Percentiles rank a stretch among this genome's conserved stretches.
These are phyloP conservation scores for Erysimum pusillum DNA, from an alignment of 441 rosid genomes.

Conservation along the genomic window DNA sequence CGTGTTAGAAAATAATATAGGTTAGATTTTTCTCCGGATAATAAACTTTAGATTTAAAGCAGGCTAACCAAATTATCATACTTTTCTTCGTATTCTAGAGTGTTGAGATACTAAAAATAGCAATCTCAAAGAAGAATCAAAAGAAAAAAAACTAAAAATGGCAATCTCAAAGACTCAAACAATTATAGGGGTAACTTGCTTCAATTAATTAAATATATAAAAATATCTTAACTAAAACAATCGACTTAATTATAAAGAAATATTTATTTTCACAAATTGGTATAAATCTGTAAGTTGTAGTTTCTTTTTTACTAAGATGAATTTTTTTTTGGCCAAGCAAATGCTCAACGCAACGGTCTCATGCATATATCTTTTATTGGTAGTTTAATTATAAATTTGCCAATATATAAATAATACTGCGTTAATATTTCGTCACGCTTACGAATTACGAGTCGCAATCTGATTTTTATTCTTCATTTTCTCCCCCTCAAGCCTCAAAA, in stretches of 20 bases:
- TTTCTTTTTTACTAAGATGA: not conserved
- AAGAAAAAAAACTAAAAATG: too few relatives aligned
- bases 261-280: not conserved
- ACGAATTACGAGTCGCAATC: conserved; percentile 47
- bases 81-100: conserved; percentile 23
- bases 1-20: conserved; percentile 8
- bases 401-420: conserved; percentile 41
- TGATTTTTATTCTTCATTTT: not conserved
- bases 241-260: not conserved
- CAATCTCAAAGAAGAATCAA: not conserved
- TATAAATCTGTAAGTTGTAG: not conserved
- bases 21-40: not conserved
- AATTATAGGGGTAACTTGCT: conserved; percentile 5
- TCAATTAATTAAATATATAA: not conserved
- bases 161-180: too few relatives aligned
- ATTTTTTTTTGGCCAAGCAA: conserved; percentile 36
- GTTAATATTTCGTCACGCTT: conserved; percentile 67
- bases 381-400: not conserved
- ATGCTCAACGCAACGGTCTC: conserved; percentile 43
- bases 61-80: conserved; percentile 4
- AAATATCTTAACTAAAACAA: not conserved
- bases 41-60: conserved; percentile 5
- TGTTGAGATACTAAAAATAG: conserved; percentile 15
- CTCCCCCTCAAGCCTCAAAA: not conserved
- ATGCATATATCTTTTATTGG: not conserved